A percentile compares a stretch with the other conserved stretches of the same genome.
phyloP scores from a whole-genome alignment of 805 yeast species.

The Starmerella ratchasimensis region DNA sequence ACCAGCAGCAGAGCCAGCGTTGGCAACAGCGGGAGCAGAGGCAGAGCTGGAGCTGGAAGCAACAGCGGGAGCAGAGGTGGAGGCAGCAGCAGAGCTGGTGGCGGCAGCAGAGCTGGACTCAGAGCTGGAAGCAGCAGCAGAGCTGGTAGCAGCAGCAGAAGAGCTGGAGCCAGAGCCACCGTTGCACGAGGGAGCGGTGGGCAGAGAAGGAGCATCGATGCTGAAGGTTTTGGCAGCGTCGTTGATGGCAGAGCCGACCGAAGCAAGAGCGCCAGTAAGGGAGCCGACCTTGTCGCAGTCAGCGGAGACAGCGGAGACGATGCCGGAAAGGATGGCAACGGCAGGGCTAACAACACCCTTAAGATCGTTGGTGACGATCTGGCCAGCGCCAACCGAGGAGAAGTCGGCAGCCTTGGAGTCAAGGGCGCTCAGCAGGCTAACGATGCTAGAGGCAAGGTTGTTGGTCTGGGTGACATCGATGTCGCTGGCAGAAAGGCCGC shows the following conservation, averaged over 20 bases:
- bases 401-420: slow-evolving; percentile 21
- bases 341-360: slow-evolving; percentile 17
- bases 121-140: slow-evolving; percentile 8
- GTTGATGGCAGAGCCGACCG: slow-evolving; percentile 11
- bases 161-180: slow-evolving; percentile 11
- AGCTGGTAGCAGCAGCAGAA: slow-evolving; percentile 8
- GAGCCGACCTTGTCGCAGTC: slow-evolving; percentile 13
- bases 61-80: slow-evolving; percentile 4
- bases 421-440: slow-evolving; percentile 17
- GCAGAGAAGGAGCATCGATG: slow-evolving; percentile 10
- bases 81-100: slow-evolving; percentile 3
- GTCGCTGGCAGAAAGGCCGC: slow-evolving; percentile 9
- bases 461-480: slow-evolving; percentile 5
- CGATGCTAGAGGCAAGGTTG: slow-evolving; percentile 11
- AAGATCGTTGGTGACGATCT: slow-evolving; percentile 21
- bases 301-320: slow-evolving; percentile 14
- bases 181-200: slow-evolving; percentile 9
- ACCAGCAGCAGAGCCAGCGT: slow-evolving; percentile 12
- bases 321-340: slow-evolving; percentile 14
- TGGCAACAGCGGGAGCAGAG: slow-evolving; percentile 9
- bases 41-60: slow-evolving; percentile 9
- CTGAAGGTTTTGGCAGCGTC: slow-evolving; percentile 15
- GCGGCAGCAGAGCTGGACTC: slow-evolving; percentile 5
- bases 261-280: slow-evolving; percentile 9
- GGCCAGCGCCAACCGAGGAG: slow-evolving; percentile 17